Evolutionary conservation across 441 rosid genomes (phyloP).

Genomic region (Geranium incanum): DNA sequence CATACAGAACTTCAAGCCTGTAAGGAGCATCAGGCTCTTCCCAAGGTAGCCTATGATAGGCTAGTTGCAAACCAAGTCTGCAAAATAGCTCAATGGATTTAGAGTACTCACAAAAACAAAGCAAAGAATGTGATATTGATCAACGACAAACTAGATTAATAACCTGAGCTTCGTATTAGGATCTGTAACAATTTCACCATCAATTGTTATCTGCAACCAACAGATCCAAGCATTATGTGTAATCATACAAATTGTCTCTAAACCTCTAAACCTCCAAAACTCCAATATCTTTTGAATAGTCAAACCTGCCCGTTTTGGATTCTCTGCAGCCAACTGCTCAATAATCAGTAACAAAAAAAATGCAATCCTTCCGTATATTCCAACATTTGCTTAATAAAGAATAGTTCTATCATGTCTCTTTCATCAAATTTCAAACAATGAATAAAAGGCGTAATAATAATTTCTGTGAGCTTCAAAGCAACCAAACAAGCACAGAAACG

Average conservation of each 20-base stretch:
- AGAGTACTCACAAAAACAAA: background rate
- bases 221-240: background rate
- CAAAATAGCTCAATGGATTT: slow-evolving; percentile 4
- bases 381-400: background rate
- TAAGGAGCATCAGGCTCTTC: slow-evolving; percentile 70
- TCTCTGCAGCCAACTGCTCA: slow-evolving; percentile 79
- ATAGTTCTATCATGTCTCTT: slow-evolving; percentile 9
- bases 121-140: slow-evolving; percentile 2
- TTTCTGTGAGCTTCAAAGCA: too few relatives aligned
- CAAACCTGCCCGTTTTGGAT: slow-evolving; percentile 77
- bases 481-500: background rate
- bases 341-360: slow-evolving; percentile 12
- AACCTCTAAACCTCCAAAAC: background rate
- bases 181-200: slow-evolving; percentile 46
- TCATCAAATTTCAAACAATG: slow-evolving; percentile 1
- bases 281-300: slow-evolving; percentile 9
- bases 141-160: background rate
- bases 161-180: slow-evolving; percentile 52
- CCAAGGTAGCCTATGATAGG: slow-evolving; percentile 88
- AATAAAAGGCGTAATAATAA: background rate
- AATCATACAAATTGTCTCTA: background rate
- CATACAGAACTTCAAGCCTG: slow-evolving; percentile 45
- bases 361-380: background rate
- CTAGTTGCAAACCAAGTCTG: slow-evolving; percentile 55
- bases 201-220: slow-evolving; percentile 51